phyloP scores from a whole-genome alignment of 2,329 filamentous ascomycete genomes.

The Phyllosticta citrichinensis region DNA sequence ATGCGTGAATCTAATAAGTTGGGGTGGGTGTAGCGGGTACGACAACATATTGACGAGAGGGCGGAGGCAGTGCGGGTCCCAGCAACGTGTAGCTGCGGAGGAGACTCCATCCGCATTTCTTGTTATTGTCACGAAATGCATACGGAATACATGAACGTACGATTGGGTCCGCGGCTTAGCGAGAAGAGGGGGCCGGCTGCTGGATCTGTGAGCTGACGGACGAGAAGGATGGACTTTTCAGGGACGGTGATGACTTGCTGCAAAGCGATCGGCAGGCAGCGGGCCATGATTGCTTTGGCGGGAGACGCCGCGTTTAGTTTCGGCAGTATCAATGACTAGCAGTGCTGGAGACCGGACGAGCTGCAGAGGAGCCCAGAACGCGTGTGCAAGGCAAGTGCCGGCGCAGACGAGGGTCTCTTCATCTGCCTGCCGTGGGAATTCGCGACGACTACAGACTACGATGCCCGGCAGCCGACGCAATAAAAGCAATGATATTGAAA shows the following conservation, averaged over 20 bases:
- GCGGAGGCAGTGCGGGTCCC: no score
- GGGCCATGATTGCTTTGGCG: neutral
- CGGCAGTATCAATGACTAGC: no score
- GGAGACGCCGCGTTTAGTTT: neutral
- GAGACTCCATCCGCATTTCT: no score
- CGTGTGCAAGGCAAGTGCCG: neutral
- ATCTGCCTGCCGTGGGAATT: neutral
- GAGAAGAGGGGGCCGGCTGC: neutral
- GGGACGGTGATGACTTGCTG: neutral
- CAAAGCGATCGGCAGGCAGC: neutral
- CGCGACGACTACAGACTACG: neutral
- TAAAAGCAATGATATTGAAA: neutral
- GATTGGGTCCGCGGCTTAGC: neutral
- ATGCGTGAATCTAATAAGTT: no score
- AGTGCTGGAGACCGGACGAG: neutral
- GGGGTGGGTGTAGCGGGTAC: no score
- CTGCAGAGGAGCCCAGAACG: neutral
- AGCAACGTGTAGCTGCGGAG: no score
- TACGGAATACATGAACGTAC: no score
- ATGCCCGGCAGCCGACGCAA: neutral
- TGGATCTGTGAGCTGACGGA: neutral
- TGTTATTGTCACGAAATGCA: no score
- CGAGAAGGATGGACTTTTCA: neutral
- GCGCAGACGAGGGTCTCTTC: neutral
- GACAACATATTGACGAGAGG: no score